These are phyloP conservation scores for Mycena venus DNA, from an alignment of 768 basidiomycete species.

Conservation along the genomic window DNA sequence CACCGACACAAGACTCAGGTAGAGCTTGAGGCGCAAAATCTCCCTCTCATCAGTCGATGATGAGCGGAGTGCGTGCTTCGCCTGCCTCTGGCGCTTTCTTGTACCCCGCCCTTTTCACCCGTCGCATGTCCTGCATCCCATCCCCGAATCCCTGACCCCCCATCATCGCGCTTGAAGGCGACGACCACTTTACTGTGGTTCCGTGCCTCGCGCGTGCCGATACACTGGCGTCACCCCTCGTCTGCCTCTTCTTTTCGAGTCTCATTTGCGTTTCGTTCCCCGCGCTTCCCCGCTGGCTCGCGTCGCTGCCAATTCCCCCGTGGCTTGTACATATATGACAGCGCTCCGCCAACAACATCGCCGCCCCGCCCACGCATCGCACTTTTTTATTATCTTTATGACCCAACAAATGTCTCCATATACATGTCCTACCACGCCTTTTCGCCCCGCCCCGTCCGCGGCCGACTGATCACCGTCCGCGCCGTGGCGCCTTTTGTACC, in stretches of 20 bases:
- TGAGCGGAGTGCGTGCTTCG: constrained; percentile 68
- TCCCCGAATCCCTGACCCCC: constrained; percentile 64
- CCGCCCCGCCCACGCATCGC: constrained; percentile 47
- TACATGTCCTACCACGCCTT: constrained; percentile 42
- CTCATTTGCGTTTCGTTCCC: constrained; percentile 22
- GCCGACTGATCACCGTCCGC: constrained; percentile 62
- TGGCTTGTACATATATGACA: constrained; percentile 14
- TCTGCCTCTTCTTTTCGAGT: constrained; percentile 40
- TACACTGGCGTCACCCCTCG: constrained; percentile 73
- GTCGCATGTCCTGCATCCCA: constrained; percentile 54
- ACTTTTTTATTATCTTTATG: constrained; percentile 63
- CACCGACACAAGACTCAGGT: constrained; percentile 78
- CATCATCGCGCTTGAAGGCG: constrained; percentile 73
- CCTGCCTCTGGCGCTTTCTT: constrained; percentile 69
- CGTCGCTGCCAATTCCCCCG: constrained; percentile 7
- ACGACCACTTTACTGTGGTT: constrained; percentile 89
- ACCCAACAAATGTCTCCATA: constrained; percentile 48
- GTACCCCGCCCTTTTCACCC: constrained; percentile 60
- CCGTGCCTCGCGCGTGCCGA: constrained; percentile 84
- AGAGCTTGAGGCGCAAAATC: constrained; percentile 66
- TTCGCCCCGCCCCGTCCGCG: constrained; percentile 39
- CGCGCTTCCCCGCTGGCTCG: constrained; percentile 7
- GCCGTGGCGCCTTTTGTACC: constrained; percentile 35
- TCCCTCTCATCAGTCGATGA: constrained; percentile 51
- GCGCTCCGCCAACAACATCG: constrained; percentile 17